phyloP scores from a whole-genome alignment of 192 early-diverging fungal genomes.

The Coemansia sp. region DNA sequence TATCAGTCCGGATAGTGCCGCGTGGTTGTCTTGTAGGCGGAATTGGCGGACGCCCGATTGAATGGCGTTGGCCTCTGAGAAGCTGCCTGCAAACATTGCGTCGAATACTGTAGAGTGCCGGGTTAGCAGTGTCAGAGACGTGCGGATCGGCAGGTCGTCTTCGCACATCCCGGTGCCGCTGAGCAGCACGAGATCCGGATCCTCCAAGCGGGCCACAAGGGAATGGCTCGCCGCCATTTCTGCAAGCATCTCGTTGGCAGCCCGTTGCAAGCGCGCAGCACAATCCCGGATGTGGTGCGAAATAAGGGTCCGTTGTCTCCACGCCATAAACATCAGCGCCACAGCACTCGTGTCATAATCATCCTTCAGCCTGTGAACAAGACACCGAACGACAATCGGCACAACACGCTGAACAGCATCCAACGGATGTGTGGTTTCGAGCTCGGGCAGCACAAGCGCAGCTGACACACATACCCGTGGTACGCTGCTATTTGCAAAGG shows the following conservation, averaged over 20 bases:
- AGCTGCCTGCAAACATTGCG: slow-evolving; percentile 30
- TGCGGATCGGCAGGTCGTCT: slow-evolving; percentile 2
- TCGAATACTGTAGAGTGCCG: slow-evolving; percentile 25
- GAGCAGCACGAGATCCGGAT: background rate
- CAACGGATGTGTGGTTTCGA: background rate
- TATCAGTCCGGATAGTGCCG: slow-evolving; percentile 7
- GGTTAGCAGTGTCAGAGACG: slow-evolving; percentile 13
- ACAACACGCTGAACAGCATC: background rate
- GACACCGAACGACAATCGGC: background rate
- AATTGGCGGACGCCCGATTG: background rate
- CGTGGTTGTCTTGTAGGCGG: slow-evolving; percentile 17
- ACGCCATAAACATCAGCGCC: slow-evolving; percentile 27
- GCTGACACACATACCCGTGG: slow-evolving; percentile 13
- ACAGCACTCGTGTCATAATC: background rate
- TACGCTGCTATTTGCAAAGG: background rate
- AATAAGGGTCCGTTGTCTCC: slow-evolving; percentile 16
- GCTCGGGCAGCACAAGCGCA: slow-evolving; percentile 20
- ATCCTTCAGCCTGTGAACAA: slow-evolving; percentile 1
- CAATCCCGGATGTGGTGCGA: background rate
- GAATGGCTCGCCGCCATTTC: background rate
- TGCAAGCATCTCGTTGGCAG: background rate
- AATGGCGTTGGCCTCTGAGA: slow-evolving; percentile 18
- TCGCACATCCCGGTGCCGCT: background rate
- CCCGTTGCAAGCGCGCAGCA: background rate
- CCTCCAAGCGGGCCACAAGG: background rate